These are phyloP conservation scores for Daldinia vernicosa DNA, from an alignment of 495 filamentous ascomycete genomes.

Conservation along the genomic window DNA sequence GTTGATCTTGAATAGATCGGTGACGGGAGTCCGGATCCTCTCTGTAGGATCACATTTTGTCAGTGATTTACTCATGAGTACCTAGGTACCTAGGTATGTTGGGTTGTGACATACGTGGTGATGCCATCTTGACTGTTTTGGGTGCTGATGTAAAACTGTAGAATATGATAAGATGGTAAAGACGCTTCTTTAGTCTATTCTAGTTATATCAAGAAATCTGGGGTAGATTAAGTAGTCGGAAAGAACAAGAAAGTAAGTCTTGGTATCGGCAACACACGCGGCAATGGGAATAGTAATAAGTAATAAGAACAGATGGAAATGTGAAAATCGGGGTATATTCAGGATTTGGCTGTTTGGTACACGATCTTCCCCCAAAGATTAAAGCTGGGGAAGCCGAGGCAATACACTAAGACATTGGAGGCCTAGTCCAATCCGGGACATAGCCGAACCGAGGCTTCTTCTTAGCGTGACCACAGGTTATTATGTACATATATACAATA, in stretches of 20 bases:
- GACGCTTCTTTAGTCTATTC: not conserved
- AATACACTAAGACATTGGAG: not conserved
- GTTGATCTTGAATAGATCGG: constrained; percentile 96
- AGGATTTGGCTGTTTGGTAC: not conserved
- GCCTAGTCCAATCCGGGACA: constrained; percentile 7
- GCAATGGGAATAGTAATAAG: constrained; percentile 8
- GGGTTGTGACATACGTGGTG: constrained; percentile 71
- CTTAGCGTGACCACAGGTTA: not conserved
- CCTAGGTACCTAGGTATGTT: not conserved
- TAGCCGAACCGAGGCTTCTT: constrained; percentile 25
- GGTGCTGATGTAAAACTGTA: not conserved
- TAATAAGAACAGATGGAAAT: not conserved
- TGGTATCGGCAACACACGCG: constrained; percentile 22
- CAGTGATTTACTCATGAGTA: constrained; percentile 22
- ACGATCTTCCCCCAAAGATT: not conserved
- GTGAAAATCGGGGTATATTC: not conserved
- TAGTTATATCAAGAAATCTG: constrained; percentile 12
- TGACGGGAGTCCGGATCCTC: constrained; percentile 85
- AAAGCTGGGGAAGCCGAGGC: constrained; percentile 39
- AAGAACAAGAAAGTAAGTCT: constrained; percentile 12
- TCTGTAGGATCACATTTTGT: constrained; percentile 60
- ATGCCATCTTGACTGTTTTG: constrained; percentile 69
- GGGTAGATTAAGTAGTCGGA: constrained; percentile 29
- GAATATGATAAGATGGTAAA: not conserved
- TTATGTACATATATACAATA: not conserved